These are phyloP conservation scores for Mycena polygramma DNA, from an alignment of 768 basidiomycete species.

Conservation along the genomic window DNA sequence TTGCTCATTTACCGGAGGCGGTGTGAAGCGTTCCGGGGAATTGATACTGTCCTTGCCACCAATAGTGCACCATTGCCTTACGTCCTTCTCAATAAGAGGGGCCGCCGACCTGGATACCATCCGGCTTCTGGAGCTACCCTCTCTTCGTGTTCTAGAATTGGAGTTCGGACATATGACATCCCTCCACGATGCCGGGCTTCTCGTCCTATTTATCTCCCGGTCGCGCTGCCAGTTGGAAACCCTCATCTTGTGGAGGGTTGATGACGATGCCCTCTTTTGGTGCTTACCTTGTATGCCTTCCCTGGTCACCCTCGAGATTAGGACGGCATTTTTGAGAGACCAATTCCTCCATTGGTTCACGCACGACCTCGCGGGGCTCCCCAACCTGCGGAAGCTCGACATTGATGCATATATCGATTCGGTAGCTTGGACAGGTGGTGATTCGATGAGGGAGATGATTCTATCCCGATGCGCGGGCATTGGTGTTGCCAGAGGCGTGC, in stretches of 20 bases:
- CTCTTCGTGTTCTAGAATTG: neutral
- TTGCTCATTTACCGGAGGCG: neutral
- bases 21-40: neutral
- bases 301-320: constrained; percentile 7
- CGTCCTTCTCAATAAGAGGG: neutral
- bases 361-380: too few relatives aligned
- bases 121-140: neutral
- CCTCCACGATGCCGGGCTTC: neutral
- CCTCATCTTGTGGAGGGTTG: neutral
- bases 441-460: too few relatives aligned
- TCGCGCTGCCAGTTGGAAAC: neutral
- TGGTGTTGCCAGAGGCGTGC: too few relatives aligned
- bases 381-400: too few relatives aligned
- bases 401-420: too few relatives aligned
- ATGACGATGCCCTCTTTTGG: neutral
- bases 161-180: neutral
- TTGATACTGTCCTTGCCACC: neutral
- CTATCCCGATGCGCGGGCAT: too few relatives aligned
- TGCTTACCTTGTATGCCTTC: constrained; percentile 6
- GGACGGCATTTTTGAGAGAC: constrained; percentile 5
- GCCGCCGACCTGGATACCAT: neutral
- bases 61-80: neutral
- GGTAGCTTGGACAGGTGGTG: too few relatives aligned
- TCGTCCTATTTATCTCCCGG: neutral
- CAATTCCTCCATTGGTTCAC: neutral